Conservation (phyloP, 1,284 basidiomycete species). For the Agaricales sp. region DNA sequence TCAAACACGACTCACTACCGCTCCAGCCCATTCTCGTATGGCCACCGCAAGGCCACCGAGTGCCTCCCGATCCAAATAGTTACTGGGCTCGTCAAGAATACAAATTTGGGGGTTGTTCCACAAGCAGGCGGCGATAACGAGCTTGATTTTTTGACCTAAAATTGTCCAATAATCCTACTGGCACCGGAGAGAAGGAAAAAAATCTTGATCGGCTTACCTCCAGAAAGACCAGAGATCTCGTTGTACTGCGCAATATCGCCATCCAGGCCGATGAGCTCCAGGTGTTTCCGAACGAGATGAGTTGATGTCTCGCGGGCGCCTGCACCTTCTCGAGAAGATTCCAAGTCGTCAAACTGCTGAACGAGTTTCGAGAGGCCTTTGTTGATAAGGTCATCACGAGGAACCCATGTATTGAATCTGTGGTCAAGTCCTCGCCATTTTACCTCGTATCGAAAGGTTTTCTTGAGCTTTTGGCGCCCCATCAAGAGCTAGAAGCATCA, state of each 20-base stretch:
- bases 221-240: constrained; percentile 85
- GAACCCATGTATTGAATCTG: constrained; percentile 89
- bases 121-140: constrained; percentile 88
- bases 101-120: constrained; percentile 87
- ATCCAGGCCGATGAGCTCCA: constrained; percentile 93
- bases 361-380: constrained; percentile 91
- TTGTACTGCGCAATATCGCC: constrained; percentile 97
- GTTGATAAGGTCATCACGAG: constrained; percentile 80
- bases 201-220: constrained; percentile 38
- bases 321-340: constrained; percentile 89
- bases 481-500: constrained; percentile 57
- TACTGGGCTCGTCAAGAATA: constrained; percentile 90
- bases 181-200: constrained; percentile 15
- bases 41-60: constrained; percentile 92
- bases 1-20: constrained; percentile 66
- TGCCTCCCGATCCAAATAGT: constrained; percentile 90
- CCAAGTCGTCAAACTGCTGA: constrained; percentile 95
- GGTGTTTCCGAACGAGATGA: constrained; percentile 76
- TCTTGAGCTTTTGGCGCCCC: constrained; percentile 97
- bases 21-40: constrained; percentile 94
- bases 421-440: constrained; percentile 96
- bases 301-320: constrained; percentile 79
- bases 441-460: constrained; percentile 91
- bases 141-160: constrained; percentile 90
- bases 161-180: no score